phyloP scores from a whole-genome alignment of 2,329 filamentous ascomycete genomes.

The Cladophialophora exuberans region DNA sequence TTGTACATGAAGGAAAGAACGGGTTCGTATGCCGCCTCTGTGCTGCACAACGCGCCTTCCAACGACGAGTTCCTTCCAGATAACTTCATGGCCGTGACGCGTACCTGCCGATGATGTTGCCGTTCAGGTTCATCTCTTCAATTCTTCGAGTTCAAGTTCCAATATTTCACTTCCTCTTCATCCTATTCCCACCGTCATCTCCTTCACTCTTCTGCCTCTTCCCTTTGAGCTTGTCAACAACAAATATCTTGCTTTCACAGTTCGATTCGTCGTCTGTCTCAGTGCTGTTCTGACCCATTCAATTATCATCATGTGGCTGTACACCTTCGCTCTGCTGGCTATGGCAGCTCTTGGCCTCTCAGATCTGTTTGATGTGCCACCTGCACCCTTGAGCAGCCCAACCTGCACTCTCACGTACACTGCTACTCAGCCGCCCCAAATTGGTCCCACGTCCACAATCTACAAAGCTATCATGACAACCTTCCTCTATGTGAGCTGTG shows the following conservation, averaged over 20 bases:
- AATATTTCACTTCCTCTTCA: background rate
- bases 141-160: conserved; percentile 1
- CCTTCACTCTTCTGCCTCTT: background rate
- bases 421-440: conserved; percentile 29
- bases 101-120: no score
- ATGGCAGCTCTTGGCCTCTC: conserved; percentile 18
- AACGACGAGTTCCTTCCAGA: background rate
- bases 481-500: conserved; percentile 25
- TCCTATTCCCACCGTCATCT: conserved; percentile 6
- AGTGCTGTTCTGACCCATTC: conserved; percentile 4
- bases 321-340: conserved; percentile 13
- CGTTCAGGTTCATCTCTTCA: conserved; percentile 1
- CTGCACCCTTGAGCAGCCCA: background rate
- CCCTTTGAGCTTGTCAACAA: background rate
- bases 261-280: background rate
- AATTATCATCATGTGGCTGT: conserved; percentile 17
- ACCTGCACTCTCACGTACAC: conserved; percentile 29
- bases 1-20: no score
- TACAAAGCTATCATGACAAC: conserved; percentile 31
- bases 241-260: background rate
- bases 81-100: background rate
- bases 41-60: background rate
- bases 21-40: background rate
- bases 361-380: conserved; percentile 6
- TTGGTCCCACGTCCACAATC: conserved; percentile 29